Evolutionary conservation across 2,329 filamentous ascomycete genomes (phyloP), one percentile per base, ranked within the genome.

Genomic region (Malbranchea zuffiana): DNA sequence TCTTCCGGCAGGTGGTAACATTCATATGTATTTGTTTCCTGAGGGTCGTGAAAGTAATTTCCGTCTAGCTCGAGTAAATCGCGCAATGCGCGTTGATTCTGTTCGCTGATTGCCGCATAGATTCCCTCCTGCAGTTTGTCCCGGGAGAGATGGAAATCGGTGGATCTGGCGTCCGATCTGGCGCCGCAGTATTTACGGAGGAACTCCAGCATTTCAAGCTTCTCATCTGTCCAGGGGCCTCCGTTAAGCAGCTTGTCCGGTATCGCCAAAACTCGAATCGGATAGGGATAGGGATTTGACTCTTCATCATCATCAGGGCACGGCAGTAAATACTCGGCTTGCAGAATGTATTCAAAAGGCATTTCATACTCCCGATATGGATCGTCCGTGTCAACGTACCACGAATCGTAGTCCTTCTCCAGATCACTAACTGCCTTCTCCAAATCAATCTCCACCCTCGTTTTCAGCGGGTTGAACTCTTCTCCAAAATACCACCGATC

Each of bases 41-140:
- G 30, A 28, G 37, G 35, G 28, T 53, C 51, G 33, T 47, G 43
- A 13, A 45, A 37, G 26, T 48, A 54, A 40, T 60, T n/a, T n/a
- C n/a, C 55, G 34, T 61, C 59, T 5, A 65, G 45, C 34, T 61
- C 61, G 12, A 65, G 50, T 4, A 67, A 49, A 8, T 48, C 49
- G 4, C 47, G 37, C 4, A 65, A 48, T 0, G 56, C 58, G 3
- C 41, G 36, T 2, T 40, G 19, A 21, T 65, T 57, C 7, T 50
- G 40, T 4, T 55, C 48, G 5, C 47, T 19, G 6, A 67, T 55
- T 6, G 65, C 63, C 3, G 49, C 53, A 17, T 51, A 50, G 32
- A 67, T 57, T 6, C 64, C 63, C 18, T 56, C 42, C n/a, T 63
- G 58, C 2, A 63, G 40, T 0, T 50, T 50, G 2, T 48, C 29